Evolutionary conservation across 495 filamentous ascomycete genomes (phyloP).

Genomic region (Collariella sp.): DNA sequence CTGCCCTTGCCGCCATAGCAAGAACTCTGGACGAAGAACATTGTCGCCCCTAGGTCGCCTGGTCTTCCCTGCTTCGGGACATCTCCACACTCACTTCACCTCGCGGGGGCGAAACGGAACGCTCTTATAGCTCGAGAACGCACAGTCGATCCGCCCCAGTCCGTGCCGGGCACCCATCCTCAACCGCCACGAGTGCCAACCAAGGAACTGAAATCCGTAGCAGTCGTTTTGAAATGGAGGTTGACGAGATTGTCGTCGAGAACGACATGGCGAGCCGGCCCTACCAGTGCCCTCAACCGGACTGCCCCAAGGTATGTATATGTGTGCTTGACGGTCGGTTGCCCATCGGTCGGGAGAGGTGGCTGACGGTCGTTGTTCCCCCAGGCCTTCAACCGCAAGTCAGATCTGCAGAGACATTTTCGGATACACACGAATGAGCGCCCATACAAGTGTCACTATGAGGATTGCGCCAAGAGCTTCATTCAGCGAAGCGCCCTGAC

Average conservation of each 20-base stretch:
- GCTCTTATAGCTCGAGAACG: constrained; percentile 31
- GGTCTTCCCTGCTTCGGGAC: constrained; percentile 2
- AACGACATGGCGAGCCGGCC: constrained; percentile 41
- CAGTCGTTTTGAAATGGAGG: constrained; percentile 37
- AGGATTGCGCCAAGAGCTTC: constrained; percentile 77
- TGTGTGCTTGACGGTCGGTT: not conserved
- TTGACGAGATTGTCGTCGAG: constrained; percentile 47
- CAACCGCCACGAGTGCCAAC: constrained; percentile 5
- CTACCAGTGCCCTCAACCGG: constrained; percentile 46
- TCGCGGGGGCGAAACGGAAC: constrained; percentile 11
- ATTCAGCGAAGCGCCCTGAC: constrained; percentile 84
- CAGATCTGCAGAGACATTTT: constrained; percentile 79
- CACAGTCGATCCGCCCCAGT: constrained; percentile 19
- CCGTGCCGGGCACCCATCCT: constrained; percentile 18
- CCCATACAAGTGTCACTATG: constrained; percentile 63
- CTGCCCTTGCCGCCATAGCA: too few relatives aligned
- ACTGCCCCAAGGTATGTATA: constrained; percentile 43
- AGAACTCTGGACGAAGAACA: too few relatives aligned
- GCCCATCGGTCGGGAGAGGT: not conserved
- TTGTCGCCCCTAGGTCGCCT: not conserved
- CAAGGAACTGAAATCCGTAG: constrained; percentile 13
- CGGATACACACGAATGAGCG: constrained; percentile 87
- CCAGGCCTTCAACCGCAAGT: constrained; percentile 92
- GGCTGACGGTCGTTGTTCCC: constrained; percentile 16
- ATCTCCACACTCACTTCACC: constrained; percentile 23